Evolutionary conservation across 331 rosid species (phyloP), one percentile per base, ranked within the genome.

Genomic region (Prunus yedoensis): DNA sequence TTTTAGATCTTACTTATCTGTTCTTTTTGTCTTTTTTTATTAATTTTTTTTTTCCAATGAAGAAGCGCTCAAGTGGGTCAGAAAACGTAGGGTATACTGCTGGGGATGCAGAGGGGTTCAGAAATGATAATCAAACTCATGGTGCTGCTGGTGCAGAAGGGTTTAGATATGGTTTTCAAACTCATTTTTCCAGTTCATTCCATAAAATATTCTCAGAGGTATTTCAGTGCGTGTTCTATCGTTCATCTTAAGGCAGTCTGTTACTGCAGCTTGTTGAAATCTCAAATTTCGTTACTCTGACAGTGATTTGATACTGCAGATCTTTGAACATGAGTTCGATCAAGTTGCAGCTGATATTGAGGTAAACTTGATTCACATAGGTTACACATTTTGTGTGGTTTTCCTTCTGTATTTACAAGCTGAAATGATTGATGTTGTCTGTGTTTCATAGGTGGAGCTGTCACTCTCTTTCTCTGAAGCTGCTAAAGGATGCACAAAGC

Each of bases 201-300:
- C 91, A 87, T 83, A 88, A 84, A 82, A 84, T 92, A 83, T 95
- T 95, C 83, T 89, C 96, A 3, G 99, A 92, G 99, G 97, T 91
- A 88, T 53, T 20, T 50, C 56, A 66, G 73, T 67, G 28, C 46
- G 1, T 54, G 41, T 18, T 58, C 56, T 67, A 21, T 56, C 54
- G 51, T 27, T 43, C 2, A 63, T 65, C 46, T 47, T 49, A 12
- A 28, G 52, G 46, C 35, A 77, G 20, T 75, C 28, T 76, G 41
- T 69, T 51, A 8, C 17, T 28, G 15, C 56, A 28, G 17, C 27
- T 50, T 62, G 45, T 43, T 75, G 10, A 58, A 17, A 62, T 21
- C 50, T 5, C 41, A 4, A 23, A 38, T 80, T 80, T 54, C 4
- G 11, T 35, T 65, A 25, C 4, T 16, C 64, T 70, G n/a, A 75